Evolutionary conservation across 2,329 filamentous ascomycete genomes (phyloP), one percentile per base, ranked within the genome.

Genomic region (Talaromyces sp.): DNA sequence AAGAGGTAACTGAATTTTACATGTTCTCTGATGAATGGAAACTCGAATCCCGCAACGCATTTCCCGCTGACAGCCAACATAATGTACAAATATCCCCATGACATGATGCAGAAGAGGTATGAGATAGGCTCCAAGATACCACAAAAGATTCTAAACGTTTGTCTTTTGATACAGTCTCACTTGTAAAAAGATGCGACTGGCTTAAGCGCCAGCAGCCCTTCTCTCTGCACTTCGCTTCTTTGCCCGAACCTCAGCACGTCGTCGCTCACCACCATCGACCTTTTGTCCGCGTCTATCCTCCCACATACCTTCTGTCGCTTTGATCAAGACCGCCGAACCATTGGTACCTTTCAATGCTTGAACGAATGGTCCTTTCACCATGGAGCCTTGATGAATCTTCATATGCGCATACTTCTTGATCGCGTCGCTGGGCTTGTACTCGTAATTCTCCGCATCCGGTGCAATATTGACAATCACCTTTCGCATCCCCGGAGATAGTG

Each of bases 251-350:
- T 96, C 90, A 17, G 90, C 91, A 77, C 86, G 88, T 79, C 95
- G 87, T 77, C 95, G 89, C 84, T 99, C 95, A 84, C 95, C 95
- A 74, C 95, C 95, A 79, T 98, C 93, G 70, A 99, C 89, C 88
- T 98, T 98, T 74, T 88, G 88, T 31, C 95, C 94, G 72, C 89
- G 86, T 76, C 86, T 89, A 73, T 93, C 84, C 82, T 98, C 94
- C 95, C 94, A 98, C 83, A 98, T 90, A 10, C 94, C 93, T 77
- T 97, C 93, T 65, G 89, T 87, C 25, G 91, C 85, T 68, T 84
- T 83, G 70, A 98, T 84, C 61, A 84, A 82, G 11, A 89, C 91
- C 8, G 87, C 88, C 47, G 82, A 80, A 1, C 86, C 85, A 66
- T 80, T 77, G 38, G 80, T 80, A 1, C 86, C 86, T 77, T 90